Evolutionary conservation across 208 protist genomes (phyloP).

Genomic region (Kentomonas sorsogonicus): DNA sequence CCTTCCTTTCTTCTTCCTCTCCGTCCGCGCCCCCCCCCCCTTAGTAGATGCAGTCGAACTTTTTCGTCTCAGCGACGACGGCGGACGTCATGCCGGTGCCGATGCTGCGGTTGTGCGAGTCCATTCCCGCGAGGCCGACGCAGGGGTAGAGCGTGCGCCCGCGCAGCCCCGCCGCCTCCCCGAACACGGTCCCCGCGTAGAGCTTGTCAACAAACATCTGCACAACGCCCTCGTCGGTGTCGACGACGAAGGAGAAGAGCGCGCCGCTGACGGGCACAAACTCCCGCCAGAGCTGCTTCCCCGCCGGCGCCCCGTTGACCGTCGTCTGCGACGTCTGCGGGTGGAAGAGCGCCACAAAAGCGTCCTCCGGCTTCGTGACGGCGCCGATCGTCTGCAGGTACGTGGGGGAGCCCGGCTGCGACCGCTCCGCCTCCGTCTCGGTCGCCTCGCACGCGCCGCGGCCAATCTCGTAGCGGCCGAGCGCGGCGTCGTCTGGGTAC

Average conservation of each 20-base stretch:
- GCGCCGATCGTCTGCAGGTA: constrained; percentile 40
- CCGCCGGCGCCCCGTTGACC: constrained; percentile 44
- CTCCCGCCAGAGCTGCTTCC: constrained; percentile 73
- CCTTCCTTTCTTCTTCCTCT: background rate
- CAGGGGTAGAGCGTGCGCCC: constrained; percentile 68
- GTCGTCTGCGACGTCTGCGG: constrained; percentile 73
- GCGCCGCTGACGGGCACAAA: constrained; percentile 62
- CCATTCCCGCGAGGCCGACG: constrained; percentile 54
- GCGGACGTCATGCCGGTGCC: constrained; percentile 41
- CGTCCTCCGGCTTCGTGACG: constrained; percentile 12
- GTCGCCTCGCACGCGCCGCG: background rate
- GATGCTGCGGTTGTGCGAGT: constrained; percentile 68
- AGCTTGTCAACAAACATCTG: constrained; percentile 76
- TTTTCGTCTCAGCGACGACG: constrained; percentile 27
- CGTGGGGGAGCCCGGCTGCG: constrained; percentile 11
- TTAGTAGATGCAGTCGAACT: constrained; percentile 41
- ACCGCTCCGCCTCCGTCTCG: background rate
- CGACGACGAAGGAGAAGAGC: constrained; percentile 70
- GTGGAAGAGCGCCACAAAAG: constrained; percentile 35
- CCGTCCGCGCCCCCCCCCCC: background rate
- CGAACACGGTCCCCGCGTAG: constrained; percentile 72
- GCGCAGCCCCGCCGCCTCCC: constrained; percentile 35
- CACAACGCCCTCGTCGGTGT: constrained; percentile 72
- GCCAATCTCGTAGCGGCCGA: constrained; percentile 33
- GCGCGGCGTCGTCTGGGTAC: constrained; percentile 34